Base-by-base conservation (phyloP, 495 filamentous ascomycete species). In the Corynascus novoguineensis region DNA sequence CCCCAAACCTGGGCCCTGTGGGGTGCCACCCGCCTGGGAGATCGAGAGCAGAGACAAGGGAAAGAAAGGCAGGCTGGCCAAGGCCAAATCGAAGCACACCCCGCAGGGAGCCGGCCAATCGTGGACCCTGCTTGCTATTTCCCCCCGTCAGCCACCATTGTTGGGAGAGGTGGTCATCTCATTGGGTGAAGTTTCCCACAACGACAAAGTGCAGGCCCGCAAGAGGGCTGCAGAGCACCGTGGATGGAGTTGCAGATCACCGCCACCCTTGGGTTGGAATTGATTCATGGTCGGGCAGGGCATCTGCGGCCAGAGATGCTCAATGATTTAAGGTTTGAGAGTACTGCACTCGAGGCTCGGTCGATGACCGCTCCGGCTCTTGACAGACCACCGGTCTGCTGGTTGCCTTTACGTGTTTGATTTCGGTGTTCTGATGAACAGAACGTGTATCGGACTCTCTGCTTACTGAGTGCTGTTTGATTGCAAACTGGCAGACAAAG, bases 131-230 rank as follows among this genome's bases (percentile, higher is more conserved):
- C 25, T 24, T 31, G 11, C 4, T 29, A 6, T 2, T 4, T 25
- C 11, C 9, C 15, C n/a, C 31, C 28, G 53, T 47, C 45, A 48
- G 44, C 41, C 41, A 46, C 41, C 53, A 29, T 38, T 15, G 21
- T 24, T 24, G 34, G n/a, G 11, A 19, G 24, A 17, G 38, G 35
- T 34, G 25, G 34, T 19, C n/a, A 17, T 56, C 8, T 17, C 17
- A 40, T 49, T 49, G 53, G 53, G 27, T 21, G 53, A 17, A 44
- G 14, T 38, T n/a, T n/a, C n/a, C n/a, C n/a, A n/a, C n/a, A n/a
- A n/a, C n/a, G n/a, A n/a, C n/a, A n/a, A n/a, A n/a, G n/a, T n/a
- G n/a, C n/a, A n/a, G 42, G 42, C 29, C 31, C 21, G 53, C 31
- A 1, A 17, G 25, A 15, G n/a, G 9, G 4, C 22, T 27, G 35